These are phyloP conservation scores for Apium graveolens DNA, from an alignment of 129 eudicot genomes.

Conservation along the genomic window DNA sequence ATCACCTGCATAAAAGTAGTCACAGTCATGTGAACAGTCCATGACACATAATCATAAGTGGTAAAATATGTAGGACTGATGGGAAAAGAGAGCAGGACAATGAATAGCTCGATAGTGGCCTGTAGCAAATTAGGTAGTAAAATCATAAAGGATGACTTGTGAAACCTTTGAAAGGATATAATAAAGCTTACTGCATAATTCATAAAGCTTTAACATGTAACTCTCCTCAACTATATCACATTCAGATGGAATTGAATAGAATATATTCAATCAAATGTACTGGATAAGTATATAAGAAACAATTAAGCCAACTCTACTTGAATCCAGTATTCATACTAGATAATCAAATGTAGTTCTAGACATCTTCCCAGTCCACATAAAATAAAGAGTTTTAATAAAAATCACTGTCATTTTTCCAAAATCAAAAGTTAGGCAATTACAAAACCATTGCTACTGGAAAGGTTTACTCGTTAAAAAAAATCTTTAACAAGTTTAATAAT, in stretches of 20 bases:
- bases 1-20: constrained; percentile 52
- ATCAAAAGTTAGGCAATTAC: background rate
- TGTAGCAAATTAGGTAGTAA: background rate
- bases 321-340: background rate
- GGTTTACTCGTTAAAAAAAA: no score
- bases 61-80: background rate
- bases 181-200: background rate
- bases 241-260: background rate
- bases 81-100: background rate
- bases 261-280: background rate
- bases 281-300: background rate
- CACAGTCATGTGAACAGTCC: constrained; percentile 5
- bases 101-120: background rate
- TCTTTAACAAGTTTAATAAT: background rate
- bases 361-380: background rate
- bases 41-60: background rate
- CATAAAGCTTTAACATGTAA: background rate
- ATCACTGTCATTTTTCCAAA: background rate
- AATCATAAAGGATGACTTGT: background rate
- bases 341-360: background rate
- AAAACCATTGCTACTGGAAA: background rate
- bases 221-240: background rate
- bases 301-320: background rate
- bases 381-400: no score
- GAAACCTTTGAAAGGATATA: background rate